These are phyloP conservation scores for Lolium rigidum DNA, from an alignment of 176 grass and related monocot genomes.

Conservation along the genomic window DNA sequence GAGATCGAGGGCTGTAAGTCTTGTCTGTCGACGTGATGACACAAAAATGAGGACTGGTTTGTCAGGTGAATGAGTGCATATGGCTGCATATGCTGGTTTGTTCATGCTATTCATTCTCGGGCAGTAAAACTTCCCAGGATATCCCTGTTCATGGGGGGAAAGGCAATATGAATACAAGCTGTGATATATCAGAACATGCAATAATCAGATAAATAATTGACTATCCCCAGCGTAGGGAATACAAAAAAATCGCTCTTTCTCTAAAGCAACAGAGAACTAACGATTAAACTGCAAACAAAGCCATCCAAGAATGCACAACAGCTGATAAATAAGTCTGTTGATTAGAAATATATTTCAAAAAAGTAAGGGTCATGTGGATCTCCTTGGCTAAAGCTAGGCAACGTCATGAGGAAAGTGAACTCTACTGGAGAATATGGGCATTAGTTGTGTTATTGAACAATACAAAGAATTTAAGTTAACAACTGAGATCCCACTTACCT, in stretches of 20 bases:
- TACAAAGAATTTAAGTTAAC: slow-evolving; percentile 32
- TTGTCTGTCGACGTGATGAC: slow-evolving; percentile 93
- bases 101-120: slow-evolving; percentile 99
- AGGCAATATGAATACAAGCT: slow-evolving; percentile 30
- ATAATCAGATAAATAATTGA: slow-evolving; percentile 31
- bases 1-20: slow-evolving; percentile 97
- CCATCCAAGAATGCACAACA: slow-evolving; percentile 2
- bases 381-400: slow-evolving; percentile 33
- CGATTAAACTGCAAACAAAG: slow-evolving; percentile 20
- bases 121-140: slow-evolving; percentile 98
- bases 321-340: slow-evolving; percentile 16
- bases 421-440: slow-evolving; percentile 23
- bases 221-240: not conserved
- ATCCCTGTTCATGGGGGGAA: slow-evolving; percentile 70
- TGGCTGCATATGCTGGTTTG: slow-evolving; percentile 98
- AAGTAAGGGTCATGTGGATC: slow-evolving; percentile 14
- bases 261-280: slow-evolving; percentile 4
- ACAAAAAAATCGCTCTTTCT: slow-evolving; percentile 22
- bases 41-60: slow-evolving; percentile 99
- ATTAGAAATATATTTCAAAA: slow-evolving; percentile 29
- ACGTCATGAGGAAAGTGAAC: slow-evolving; percentile 23
- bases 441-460: slow-evolving; percentile 14
- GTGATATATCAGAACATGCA: slow-evolving; percentile 37
- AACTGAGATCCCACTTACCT: slow-evolving; percentile 56
- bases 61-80: slow-evolving; percentile 94